These are phyloP conservation scores for Yamadazyma triangularis DNA, from an alignment of 1,139 yeast species.

Conservation along the genomic window DNA sequence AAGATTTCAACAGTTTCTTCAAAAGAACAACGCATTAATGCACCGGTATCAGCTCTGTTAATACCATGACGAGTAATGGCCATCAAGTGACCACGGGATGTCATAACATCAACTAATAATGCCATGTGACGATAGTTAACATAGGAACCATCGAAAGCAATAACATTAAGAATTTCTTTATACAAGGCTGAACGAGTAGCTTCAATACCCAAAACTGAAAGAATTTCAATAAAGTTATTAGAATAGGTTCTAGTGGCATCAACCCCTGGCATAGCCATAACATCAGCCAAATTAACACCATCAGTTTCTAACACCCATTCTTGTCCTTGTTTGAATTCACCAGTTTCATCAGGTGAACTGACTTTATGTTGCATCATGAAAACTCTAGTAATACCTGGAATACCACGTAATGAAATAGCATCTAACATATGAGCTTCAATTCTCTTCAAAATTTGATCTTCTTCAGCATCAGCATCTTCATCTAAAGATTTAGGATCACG, in stretches of 20 bases:
- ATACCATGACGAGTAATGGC: constrained; percentile 99
- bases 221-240: constrained; percentile 92
- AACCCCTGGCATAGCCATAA: constrained; percentile 92
- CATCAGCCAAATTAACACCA: constrained; percentile 95
- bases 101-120: constrained; percentile 95
- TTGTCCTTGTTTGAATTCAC: constrained; percentile 83
- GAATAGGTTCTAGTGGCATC: constrained; percentile 88
- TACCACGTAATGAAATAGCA: constrained; percentile 92
- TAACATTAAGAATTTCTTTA: constrained; percentile 91
- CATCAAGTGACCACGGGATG: constrained; percentile 97
- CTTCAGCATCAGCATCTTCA: constrained; percentile 87
- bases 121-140: constrained; percentile 99
- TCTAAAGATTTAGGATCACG: constrained; percentile 93
- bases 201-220: constrained; percentile 95
- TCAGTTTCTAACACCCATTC: constrained; percentile 99
- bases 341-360: constrained; percentile 71
- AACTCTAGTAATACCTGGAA: constrained; percentile 87
- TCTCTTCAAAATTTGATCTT: constrained; percentile 92
- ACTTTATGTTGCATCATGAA: constrained; percentile 92
- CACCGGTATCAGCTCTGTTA: constrained; percentile 97
- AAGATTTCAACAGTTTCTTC: constrained; percentile 98
- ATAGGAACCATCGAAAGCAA: constrained; percentile 99
- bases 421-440: constrained; percentile 97
- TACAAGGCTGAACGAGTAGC: constrained; percentile 95
- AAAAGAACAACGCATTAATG: constrained; percentile 97